These are phyloP conservation scores for Tuber borchii DNA, from an alignment of 495 filamentous ascomycete genomes.

Conservation along the genomic window DNA sequence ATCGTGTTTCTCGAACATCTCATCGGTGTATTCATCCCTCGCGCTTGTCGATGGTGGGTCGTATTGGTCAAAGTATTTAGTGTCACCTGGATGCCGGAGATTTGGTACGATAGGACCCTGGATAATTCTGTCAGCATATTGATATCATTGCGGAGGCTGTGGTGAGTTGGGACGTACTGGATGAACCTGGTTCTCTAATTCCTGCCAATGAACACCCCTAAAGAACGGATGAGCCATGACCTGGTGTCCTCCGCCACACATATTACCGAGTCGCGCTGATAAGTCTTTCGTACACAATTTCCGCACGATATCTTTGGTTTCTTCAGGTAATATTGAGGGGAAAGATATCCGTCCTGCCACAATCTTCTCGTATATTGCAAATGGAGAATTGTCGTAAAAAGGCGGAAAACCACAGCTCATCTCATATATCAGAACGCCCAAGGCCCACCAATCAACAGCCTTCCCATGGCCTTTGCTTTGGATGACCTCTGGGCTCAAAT, in stretches of 20 bases:
- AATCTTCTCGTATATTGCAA: conserved; percentile 94
- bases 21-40: conserved; percentile 31
- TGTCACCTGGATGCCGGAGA: conserved; percentile 71
- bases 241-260: conserved; percentile 69
- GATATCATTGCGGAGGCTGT: neutral
- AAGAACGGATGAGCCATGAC: conserved; percentile 92
- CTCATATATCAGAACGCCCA: conserved; percentile 93
- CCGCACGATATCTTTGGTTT: conserved; percentile 76
- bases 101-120: conserved; percentile 82
- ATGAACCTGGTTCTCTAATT: conserved; percentile 52
- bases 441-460: conserved; percentile 99
- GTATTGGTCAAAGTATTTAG: conserved; percentile 86
- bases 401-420: conserved; percentile 93
- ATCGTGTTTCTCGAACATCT: conserved; percentile 37
- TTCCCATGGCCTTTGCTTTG: conserved; percentile 89
- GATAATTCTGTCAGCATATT: conserved; percentile 49
- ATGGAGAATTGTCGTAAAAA: conserved; percentile 93
- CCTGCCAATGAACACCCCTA: conserved; percentile 73
- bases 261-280: conserved; percentile 78
- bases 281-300: conserved; percentile 85
- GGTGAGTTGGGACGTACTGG: conserved; percentile 13
- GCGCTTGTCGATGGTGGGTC: conserved; percentile 41
- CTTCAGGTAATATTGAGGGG: conserved; percentile 60
- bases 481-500: conserved; percentile 93
- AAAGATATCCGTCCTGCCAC: conserved; percentile 67